Conservation (phyloP, 2,329 filamentous ascomycete genomes). For the Clonostachys byssicola region DNA sequence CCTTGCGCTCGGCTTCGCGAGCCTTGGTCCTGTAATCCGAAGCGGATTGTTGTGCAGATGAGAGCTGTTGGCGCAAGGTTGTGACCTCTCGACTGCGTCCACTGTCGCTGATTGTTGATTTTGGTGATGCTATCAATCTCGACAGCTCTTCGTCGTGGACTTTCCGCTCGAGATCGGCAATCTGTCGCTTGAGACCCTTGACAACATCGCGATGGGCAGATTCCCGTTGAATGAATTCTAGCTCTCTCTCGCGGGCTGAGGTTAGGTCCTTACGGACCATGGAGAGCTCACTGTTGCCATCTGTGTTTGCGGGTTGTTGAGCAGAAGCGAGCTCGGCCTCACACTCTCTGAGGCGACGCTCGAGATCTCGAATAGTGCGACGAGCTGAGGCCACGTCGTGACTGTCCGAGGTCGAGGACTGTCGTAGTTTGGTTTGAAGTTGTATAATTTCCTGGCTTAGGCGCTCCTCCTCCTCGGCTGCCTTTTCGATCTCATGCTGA, state of each 20-base stretch:
- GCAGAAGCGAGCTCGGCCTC: constrained; percentile 34
- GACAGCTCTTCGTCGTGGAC: constrained; percentile 61
- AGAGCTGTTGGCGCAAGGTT: constrained; percentile 56
- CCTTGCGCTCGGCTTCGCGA: constrained; percentile 45
- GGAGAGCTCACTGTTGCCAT: constrained; percentile 51
- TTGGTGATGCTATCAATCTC: constrained; percentile 37
- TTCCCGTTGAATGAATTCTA: constrained; percentile 62
- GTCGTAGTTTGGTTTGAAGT: constrained; percentile 39
- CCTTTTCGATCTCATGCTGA: constrained; percentile 62
- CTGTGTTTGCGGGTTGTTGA: constrained; percentile 24
- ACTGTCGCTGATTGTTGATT: constrained; percentile 43
- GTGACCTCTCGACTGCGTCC: constrained; percentile 49
- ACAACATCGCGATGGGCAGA: constrained; percentile 56
- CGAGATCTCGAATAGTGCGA: constrained; percentile 61
- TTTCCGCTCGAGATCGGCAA: constrained; percentile 63
- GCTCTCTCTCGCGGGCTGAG: constrained; percentile 61
- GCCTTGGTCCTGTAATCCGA: constrained; percentile 47
- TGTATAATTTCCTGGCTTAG: constrained; percentile 50
- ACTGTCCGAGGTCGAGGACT: constrained; percentile 41
- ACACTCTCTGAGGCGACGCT: constrained; percentile 54
- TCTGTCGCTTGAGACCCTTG: constrained; percentile 59
- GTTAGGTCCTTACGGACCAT: constrained; percentile 59
- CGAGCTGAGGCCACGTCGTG: constrained; percentile 55
- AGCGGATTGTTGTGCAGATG: constrained; percentile 53
- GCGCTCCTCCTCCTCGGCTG: constrained; percentile 61